A percentile compares a stretch with the other conserved stretches of the same genome.
Evolutionary conservation across 1,284 basidiomycete genomes (phyloP).

Genomic region (Boletus smithii): DNA sequence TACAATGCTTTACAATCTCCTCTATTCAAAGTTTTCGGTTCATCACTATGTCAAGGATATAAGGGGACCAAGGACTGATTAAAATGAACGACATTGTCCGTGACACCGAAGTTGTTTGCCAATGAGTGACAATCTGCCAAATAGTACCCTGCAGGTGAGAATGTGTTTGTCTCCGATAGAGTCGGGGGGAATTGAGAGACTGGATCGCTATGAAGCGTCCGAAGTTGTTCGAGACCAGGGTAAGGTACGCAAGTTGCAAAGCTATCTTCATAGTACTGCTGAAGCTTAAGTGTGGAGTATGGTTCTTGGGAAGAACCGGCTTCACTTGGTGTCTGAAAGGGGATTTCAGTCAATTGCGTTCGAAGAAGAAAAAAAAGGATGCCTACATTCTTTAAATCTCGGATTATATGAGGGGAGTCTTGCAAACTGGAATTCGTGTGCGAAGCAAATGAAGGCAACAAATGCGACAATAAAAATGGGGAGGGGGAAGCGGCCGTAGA

Average conservation of each 20-base stretch:
- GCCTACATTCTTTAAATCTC: constrained; percentile 18
- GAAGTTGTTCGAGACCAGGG: constrained; percentile 7
- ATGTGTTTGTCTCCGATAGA: neutral
- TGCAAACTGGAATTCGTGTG: neutral
- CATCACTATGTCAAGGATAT: neutral
- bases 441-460: constrained; percentile 10
- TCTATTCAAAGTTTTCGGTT: constrained; percentile 1
- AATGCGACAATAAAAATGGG: constrained; percentile 7
- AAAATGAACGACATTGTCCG: constrained; percentile 1
- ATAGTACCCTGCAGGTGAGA: neutral
- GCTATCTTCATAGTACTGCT: neutral
- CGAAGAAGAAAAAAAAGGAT: neutral
- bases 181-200: neutral
- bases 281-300: neutral
- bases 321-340: constrained; percentile 12
- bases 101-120: neutral
- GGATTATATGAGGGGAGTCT: neutral
- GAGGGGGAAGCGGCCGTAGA: constrained; percentile 9
- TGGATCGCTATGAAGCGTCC: constrained; percentile 3
- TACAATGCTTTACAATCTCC: neutral
- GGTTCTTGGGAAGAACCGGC: neutral
- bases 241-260: neutral
- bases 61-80: constrained; percentile 2
- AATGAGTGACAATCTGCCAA: neutral
- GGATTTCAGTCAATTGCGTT: neutral